Percentiles rank a stretch among this genome's conserved stretches.
Evolutionary conservation across 257 asterid species (phyloP).

Genomic region (Scutellaria galericulata): DNA sequence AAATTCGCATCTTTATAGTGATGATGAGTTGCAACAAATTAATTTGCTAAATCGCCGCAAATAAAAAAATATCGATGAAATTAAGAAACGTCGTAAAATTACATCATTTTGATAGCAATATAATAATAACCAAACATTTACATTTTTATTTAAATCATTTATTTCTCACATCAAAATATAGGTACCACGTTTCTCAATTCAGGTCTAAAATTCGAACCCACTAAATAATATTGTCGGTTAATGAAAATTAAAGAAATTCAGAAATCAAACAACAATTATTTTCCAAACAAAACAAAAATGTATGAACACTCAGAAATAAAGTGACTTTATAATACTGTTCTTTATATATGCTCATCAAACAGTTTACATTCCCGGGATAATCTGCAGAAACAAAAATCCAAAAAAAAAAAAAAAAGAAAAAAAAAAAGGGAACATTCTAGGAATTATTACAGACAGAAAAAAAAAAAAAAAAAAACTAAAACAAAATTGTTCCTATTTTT

Average conservation of each 20-base stretch:
- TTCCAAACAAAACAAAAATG: not conserved
- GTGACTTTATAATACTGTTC: not conserved
- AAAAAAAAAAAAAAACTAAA: not conserved
- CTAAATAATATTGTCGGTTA: not conserved
- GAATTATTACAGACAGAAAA: constrained; percentile 6
- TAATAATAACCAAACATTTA: no score
- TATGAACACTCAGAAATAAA: not conserved
- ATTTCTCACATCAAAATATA: no score
- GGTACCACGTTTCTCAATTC: no score
- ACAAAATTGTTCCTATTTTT: constrained; percentile 13
- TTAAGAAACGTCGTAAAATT: no score
- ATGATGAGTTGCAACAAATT: no score
- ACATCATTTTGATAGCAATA: no score
- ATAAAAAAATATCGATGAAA: no score
- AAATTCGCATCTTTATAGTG: no score
- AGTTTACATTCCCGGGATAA: constrained; percentile 26
- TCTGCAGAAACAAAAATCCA: not conserved
- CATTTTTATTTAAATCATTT: no score
- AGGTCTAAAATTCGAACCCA: no score
- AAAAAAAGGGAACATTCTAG: not conserved
- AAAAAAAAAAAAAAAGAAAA: no score
- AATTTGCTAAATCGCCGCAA: no score
- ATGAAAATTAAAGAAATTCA: not conserved
- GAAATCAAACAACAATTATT: not conserved
- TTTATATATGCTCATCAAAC: constrained; percentile 16